phyloP scores from a whole-genome alignment of 2,329 filamentous ascomycete genomes.

The Fusarium napiforme region DNA sequence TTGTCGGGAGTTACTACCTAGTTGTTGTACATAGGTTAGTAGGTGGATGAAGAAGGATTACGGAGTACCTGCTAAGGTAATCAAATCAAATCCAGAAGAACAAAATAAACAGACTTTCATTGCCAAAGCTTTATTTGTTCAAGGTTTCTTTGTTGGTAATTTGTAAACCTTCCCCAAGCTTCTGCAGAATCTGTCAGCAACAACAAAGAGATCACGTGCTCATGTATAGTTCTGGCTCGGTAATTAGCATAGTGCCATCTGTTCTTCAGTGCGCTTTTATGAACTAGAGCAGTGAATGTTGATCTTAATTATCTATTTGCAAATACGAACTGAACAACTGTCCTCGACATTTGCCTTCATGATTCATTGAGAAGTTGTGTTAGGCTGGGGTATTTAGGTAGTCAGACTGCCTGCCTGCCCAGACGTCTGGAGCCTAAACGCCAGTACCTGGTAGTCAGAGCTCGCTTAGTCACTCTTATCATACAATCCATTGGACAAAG shows the following conservation, averaged over 20 bases:
- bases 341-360: not conserved
- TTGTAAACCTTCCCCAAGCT: not conserved
- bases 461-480: slow-evolving; percentile 29
- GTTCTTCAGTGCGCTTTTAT: not conserved
- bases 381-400: not conserved
- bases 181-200: not conserved
- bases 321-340: not conserved
- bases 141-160: not conserved
- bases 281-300: not conserved
- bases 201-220: not conserved
- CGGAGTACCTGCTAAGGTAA: not conserved
- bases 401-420: not conserved
- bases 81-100: not conserved
- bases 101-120: not conserved
- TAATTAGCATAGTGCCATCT: not conserved
- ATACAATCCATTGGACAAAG: slow-evolving; percentile 19
- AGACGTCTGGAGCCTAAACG: not conserved
- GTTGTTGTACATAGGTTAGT: not conserved
- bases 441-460: too few relatives aligned
- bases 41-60: not conserved
- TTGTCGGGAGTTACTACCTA: not conserved
- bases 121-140: not conserved
- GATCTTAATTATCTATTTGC: not conserved
- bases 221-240: not conserved
- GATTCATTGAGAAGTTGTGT: not conserved